Base-by-base conservation (phyloP, 305 asterid species). In the Solanum hybrid region DNA sequence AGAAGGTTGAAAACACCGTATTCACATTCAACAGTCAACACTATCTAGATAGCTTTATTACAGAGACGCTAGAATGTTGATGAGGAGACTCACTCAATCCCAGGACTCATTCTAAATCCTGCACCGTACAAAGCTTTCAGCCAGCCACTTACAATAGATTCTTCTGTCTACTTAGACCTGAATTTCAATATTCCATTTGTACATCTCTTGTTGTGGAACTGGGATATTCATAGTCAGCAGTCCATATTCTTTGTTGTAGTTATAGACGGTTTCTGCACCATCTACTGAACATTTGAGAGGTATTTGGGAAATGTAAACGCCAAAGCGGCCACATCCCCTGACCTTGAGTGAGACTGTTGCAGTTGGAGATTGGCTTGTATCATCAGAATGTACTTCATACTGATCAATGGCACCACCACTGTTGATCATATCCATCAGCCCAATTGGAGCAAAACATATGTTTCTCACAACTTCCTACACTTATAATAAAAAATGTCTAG, bases 361-460 rank as follows among this genome's bases (percentile, higher is more conserved):
- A 41, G 90, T 91, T 10, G 91, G 39, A 15, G 87, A 81, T 20
- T 89, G 86, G 36, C 88, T 91, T 41, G 90, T 90, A 31, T 90
- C 93, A 87, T 90, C 93, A 36, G 51, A 72, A 22, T 61, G 93
- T 83, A 95, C 92, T 83, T 95, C 96, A 26, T 91, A 90, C 70
- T 93, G 94, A 92, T 97, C 98, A 91, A 95, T 92, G 31, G 98
- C 98, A 65, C 99, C 99, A 57, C 97, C 91, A 7, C 95, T 88
- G 92, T 96, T 97, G 95, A 96, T 94, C 99, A 97, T 97, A 92
- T 95, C 95, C 73, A 97, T 95, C 84, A 97, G 90, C 51, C 99
- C 99, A 12, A 97, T 95, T 37, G 99, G 97, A 14, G 98, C 97
- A 14, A 97, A 95, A 36, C 92, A 94, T 33, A 94, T 75, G 88